Evolutionary conservation across 108 stramenopile species (phyloP).

Genomic region (Fragilaria crotonensis): DNA sequence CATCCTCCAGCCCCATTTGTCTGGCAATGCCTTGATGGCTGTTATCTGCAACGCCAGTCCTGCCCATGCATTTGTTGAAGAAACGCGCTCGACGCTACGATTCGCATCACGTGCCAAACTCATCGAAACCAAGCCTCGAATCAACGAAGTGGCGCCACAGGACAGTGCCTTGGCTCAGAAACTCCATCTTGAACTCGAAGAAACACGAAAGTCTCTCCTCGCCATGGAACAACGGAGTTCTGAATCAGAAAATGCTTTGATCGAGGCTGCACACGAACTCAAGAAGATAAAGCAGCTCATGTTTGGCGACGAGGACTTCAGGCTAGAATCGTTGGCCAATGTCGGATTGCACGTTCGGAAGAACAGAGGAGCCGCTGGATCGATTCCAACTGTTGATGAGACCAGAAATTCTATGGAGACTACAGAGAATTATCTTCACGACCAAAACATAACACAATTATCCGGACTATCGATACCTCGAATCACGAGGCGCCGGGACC

Average conservation of each 20-base stretch:
- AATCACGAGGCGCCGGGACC: background rate
- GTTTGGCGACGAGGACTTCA: background rate
- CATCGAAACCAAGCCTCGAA: conserved; percentile 67
- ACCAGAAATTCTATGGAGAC: background rate
- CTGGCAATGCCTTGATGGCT: conserved; percentile 92
- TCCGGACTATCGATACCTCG: background rate
- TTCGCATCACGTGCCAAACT: conserved; percentile 92
- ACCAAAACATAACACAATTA: background rate
- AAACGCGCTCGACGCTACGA: conserved; percentile 90
- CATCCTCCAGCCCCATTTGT: conserved; percentile 94
- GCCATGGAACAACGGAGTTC: conserved; percentile 22
- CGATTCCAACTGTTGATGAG: background rate
- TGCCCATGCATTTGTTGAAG: conserved; percentile 80
- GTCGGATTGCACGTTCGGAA: background rate
- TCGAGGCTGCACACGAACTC: background rate
- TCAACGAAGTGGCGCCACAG: conserved; percentile 64
- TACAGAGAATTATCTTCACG: background rate
- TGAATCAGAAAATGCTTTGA: background rate
- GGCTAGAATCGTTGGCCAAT: background rate
- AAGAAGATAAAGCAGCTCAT: background rate
- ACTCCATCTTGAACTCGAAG: conserved; percentile 56
- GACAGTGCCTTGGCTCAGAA: conserved; percentile 73
- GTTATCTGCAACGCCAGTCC: conserved; percentile 95
- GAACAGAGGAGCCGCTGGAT: background rate
- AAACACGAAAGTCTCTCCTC: conserved; percentile 39